Evolutionary conservation across 2,329 filamentous ascomycete species (phyloP).

Genomic region (Herpotrichia juniperi): DNA sequence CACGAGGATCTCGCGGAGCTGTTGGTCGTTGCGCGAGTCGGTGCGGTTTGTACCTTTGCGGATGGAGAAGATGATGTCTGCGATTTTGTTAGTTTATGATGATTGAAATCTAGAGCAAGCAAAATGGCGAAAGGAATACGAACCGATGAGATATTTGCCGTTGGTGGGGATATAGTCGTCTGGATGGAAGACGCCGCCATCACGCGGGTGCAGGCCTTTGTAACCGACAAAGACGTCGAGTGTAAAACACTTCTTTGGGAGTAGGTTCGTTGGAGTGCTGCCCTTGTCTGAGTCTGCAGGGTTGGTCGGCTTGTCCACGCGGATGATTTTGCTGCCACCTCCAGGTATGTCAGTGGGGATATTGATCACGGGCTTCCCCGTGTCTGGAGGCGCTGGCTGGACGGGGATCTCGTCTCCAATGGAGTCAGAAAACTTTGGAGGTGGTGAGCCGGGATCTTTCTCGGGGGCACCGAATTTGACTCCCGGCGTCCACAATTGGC

Average conservation of each 20-base stretch:
- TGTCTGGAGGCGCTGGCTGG: background rate
- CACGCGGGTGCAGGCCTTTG: background rate
- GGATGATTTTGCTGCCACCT: background rate
- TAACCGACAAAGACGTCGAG: slow-evolving; percentile 4
- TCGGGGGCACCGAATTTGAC: background rate
- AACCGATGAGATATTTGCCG: slow-evolving; percentile 5
- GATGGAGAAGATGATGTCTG: slow-evolving; percentile 7
- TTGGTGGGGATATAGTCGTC: slow-evolving; percentile 8
- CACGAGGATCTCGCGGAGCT: slow-evolving; percentile 4
- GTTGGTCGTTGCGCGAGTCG: background rate
- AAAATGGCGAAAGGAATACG: no score
- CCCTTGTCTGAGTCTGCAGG: background rate
- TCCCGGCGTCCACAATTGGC: slow-evolving; percentile 2
- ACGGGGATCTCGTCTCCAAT: background rate
- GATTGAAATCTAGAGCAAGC: no score
- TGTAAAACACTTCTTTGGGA: slow-evolving; percentile 3
- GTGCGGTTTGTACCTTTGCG: background rate
- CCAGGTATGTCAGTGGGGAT: background rate
- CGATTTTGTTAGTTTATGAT: no score
- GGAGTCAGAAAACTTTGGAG: background rate
- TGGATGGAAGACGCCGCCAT: background rate
- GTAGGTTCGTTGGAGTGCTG: slow-evolving; percentile 2
- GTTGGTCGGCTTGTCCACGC: background rate
- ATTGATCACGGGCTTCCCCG: background rate
- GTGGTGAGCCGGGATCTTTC: background rate